A percentile compares a stretch with the other conserved stretches of the same genome.
These are phyloP conservation scores for Colletotrichum sansevieriae DNA, from an alignment of 2,329 filamentous ascomycete species.

Conservation along the genomic window DNA sequence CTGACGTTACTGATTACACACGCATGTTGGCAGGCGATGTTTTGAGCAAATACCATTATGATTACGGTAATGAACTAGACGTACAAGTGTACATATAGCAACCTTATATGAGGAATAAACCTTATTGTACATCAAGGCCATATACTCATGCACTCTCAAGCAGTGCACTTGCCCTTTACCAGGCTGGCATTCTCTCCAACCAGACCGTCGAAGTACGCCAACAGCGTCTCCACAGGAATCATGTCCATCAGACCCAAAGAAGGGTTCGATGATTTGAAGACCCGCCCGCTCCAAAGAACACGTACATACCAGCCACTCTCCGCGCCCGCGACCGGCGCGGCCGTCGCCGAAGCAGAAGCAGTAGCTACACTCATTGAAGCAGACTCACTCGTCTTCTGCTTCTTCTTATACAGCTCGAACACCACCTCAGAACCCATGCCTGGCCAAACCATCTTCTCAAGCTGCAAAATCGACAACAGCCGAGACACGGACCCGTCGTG, in stretches of 20 bases:
- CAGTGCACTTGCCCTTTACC: constrained; percentile 54
- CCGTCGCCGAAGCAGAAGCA: constrained; percentile 10
- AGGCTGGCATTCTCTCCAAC: constrained; percentile 67
- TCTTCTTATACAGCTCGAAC: constrained; percentile 76
- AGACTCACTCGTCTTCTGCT: constrained; percentile 43
- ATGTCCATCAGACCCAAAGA: constrained; percentile 77
- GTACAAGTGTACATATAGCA: constrained; percentile 11
- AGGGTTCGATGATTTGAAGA: constrained; percentile 77
- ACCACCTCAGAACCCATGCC: constrained; percentile 85
- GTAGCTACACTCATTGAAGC: neutral
- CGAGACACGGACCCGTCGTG: constrained; percentile 81
- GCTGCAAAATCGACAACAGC: constrained; percentile 77
- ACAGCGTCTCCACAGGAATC: constrained; percentile 73
- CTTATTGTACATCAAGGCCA: constrained; percentile 16
- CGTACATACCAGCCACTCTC: constrained; percentile 66
- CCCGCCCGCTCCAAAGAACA: constrained; percentile 78
- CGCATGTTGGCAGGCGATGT: neutral
- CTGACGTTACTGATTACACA: neutral
- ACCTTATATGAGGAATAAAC: neutral
- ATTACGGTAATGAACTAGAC: constrained; percentile 24
- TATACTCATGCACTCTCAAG: constrained; percentile 38
- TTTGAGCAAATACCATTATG: constrained; percentile 20
- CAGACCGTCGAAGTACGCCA: constrained; percentile 79
- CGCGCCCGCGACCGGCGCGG: constrained; percentile 21
- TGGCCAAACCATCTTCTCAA: constrained; percentile 85